These are phyloP conservation scores for Linnemannia elongata DNA, from an alignment of 192 early-diverging fungal genomes.

Conservation along the genomic window DNA sequence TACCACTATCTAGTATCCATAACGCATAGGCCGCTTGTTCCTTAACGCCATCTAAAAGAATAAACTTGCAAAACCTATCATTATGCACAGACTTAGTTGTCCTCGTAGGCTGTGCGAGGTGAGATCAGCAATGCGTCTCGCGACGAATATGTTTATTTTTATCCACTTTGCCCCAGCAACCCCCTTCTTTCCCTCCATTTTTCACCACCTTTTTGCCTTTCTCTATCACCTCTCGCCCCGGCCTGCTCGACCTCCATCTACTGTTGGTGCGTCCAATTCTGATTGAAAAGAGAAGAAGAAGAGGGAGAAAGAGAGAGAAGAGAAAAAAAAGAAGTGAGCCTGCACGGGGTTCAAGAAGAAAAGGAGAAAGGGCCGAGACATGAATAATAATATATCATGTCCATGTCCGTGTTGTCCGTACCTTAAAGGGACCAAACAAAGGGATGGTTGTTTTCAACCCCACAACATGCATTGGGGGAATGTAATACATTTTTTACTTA, in stretches of 20 bases:
- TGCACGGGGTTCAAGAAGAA: background rate
- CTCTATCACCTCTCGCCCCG: background rate
- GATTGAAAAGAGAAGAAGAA: background rate
- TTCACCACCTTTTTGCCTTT: background rate
- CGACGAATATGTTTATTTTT: conserved; percentile 2
- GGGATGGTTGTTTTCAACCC: background rate
- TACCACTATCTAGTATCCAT: background rate
- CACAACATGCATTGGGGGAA: background rate
- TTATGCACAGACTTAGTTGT: too few relatives aligned
- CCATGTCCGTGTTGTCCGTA: background rate
- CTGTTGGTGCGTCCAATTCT: background rate
- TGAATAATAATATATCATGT: too few relatives aligned
- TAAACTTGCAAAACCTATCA: too few relatives aligned
- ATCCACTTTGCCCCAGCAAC: background rate
- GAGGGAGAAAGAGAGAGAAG: background rate
- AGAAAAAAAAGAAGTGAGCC: background rate
- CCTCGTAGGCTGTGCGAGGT: too few relatives aligned
- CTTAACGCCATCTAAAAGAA: too few relatives aligned
- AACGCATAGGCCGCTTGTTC: too few relatives aligned
- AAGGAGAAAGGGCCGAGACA: background rate
- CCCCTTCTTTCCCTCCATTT: background rate
- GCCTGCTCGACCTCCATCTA: too few relatives aligned
- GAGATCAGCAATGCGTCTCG: background rate
- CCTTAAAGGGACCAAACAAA: background rate
- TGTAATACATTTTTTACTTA: background rate